Evolutionary conservation across 1,284 basidiomycete species (phyloP).

Genomic region (Sanguinoderma infundibulare): DNA sequence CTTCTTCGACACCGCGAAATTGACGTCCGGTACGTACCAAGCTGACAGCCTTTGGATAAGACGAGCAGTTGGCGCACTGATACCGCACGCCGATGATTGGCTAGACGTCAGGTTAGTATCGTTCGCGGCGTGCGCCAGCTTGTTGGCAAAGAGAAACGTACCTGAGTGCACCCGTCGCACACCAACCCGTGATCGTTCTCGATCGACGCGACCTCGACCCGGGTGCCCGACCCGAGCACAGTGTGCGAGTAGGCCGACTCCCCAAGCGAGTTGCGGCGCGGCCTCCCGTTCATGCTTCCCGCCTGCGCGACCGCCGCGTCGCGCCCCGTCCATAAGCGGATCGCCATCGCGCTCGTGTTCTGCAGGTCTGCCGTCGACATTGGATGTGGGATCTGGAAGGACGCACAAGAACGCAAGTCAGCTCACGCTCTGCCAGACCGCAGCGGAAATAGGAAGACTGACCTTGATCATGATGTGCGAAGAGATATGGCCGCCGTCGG

Average conservation of each 20-base stretch:
- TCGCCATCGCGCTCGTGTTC: slow-evolving; percentile 61
- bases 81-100: slow-evolving; percentile 71
- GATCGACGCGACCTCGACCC: slow-evolving; percentile 29
- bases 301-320: slow-evolving; percentile 65
- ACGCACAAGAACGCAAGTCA: neutral
- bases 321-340: slow-evolving; percentile 75
- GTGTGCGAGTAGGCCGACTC: slow-evolving; percentile 56
- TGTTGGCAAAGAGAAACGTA: slow-evolving; percentile 38
- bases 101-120: too few relatives aligned
- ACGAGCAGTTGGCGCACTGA: slow-evolving; percentile 80
- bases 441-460: slow-evolving; percentile 1
- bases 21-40: slow-evolving; percentile 50
- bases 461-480: slow-evolving; percentile 95
- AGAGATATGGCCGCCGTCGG: slow-evolving; percentile 76
- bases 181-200: slow-evolving; percentile 38
- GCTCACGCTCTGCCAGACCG: neutral
- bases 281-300: slow-evolving; percentile 27
- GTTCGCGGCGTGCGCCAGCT: neutral
- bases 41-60: slow-evolving; percentile 62
- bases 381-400: slow-evolving; percentile 78
- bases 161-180: slow-evolving; percentile 53
- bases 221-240: slow-evolving; percentile 54
- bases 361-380: slow-evolving; percentile 75
- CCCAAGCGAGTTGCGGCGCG: slow-evolving; percentile 60
- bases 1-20: too few relatives aligned